Evolutionary conservation across 1,284 basidiomycete genomes (phyloP), one percentile per base, ranked within the genome.

Genomic region (Sanghuangporus sanghuang): DNA sequence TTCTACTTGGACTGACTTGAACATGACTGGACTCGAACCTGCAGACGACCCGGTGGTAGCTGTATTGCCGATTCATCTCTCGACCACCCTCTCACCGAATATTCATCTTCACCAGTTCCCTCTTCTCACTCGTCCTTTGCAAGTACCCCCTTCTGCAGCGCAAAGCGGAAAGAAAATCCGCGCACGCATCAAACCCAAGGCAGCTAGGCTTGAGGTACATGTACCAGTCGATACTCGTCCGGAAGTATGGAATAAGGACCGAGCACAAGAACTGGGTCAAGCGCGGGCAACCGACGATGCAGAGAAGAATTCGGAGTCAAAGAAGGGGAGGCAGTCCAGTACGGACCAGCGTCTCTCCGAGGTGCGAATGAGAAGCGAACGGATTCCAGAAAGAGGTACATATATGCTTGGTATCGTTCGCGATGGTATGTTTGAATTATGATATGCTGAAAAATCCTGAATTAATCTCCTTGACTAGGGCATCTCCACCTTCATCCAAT

Each of bases 41-140:
- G 74, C 75, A 62, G 81, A 84, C 67, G 87, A 89, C 72, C 82
- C 85, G 67, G 74, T 90, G 61, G 78, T 91, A 60, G 79, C 78
- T 68, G 76, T 84, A 52, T 78, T 93, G 54, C 90, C 90, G 40
- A 82, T 93, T 61, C 86, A 86, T 68, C 85, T 81, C 69, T 87
- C 88, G 35, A 83, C 86, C 71, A 73, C 76, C 14, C 80, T 88
- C 12, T 72, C 76, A 38, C 82, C 86, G 3, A 80, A 86, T 70
- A 71, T 93, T 38, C 89, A 91, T 42, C 73, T 93, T 4, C 88
- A 92, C 69, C 91, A 93, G 68, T 92, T 86, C 69, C 90, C 91
- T 9, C 79, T 93, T 7, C 77, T 92, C 5, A 85, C 81, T 32
- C 80, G 89, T 36, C 85, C 89, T 4, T 78, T 93, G 1, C 86